Percentiles rank a stretch among this genome's conserved stretches.
Conservation (phyloP, 164 flowering plant species). For the Taxillus chinensis region DNA sequence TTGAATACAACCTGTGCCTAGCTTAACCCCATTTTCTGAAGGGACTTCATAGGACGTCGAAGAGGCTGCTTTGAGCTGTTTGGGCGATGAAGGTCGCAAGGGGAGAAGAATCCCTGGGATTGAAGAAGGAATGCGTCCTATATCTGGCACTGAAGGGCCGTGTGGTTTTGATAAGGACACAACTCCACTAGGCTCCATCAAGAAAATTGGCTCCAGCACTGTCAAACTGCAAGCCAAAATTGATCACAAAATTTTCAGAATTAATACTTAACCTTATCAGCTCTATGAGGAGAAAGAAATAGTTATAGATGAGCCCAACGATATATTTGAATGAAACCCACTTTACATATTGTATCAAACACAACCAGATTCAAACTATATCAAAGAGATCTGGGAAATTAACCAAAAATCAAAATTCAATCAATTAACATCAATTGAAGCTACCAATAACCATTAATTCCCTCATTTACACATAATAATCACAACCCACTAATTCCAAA, state of each 20-base stretch:
- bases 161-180: constrained; percentile 19
- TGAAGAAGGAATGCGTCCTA: constrained; percentile 16
- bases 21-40: constrained; percentile 13
- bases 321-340: background rate
- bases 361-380: constrained; percentile 1
- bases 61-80: constrained; percentile 19
- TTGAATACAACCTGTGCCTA: background rate
- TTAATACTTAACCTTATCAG: no score
- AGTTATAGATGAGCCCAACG: no score
- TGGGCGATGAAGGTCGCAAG: constrained; percentile 17
- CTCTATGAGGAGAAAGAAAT: no score
- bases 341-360: constrained; percentile 9
- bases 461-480: background rate
- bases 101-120: constrained; percentile 17
- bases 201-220: constrained; percentile 6
- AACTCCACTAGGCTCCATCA: constrained; percentile 30
- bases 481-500: constrained; percentile 4
- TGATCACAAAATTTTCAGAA: background rate
- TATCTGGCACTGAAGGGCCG: constrained; percentile 8
- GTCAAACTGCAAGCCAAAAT: constrained; percentile 11
- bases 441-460: no score
- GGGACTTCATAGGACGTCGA: constrained; percentile 18
- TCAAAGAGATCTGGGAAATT: background rate
- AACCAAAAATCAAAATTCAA: no score
- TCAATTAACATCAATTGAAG: no score